These are phyloP conservation scores for Cystobasidium ongulense DNA, from an alignment of 768 basidiomycete species.

Conservation along the genomic window DNA sequence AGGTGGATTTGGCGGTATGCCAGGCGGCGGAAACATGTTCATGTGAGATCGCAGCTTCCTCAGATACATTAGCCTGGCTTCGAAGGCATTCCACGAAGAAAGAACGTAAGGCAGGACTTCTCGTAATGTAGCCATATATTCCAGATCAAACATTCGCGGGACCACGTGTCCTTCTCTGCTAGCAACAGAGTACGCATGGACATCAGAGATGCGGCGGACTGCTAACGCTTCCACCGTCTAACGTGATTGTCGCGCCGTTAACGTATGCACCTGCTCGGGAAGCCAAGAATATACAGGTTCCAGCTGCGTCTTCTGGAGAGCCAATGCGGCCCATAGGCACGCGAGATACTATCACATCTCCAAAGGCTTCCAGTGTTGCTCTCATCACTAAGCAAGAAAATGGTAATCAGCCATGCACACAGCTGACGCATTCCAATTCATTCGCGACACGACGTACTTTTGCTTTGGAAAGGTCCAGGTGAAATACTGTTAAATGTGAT, in stretches of 20 bases:
- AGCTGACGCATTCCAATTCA: neutral
- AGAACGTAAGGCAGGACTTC: too few species aligned
- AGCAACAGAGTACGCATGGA: neutral
- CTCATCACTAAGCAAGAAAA: constrained; percentile 51
- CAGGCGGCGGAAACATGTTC: neutral
- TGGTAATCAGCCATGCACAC: neutral
- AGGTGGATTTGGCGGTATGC: constrained; percentile 2
- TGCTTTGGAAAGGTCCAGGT: constrained; percentile 50
- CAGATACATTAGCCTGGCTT: too few species aligned
- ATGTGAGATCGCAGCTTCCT: too few species aligned
- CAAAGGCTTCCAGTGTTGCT: constrained; percentile 50
- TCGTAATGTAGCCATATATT: neutral
- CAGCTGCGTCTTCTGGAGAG: constrained; percentile 58
- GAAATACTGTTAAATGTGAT: constrained; percentile 60
- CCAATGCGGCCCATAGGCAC: constrained; percentile 57
- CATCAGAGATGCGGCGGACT: constrained; percentile 14
- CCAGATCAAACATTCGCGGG: too few species aligned
- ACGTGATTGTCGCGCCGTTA: constrained; percentile 47
- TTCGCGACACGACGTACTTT: constrained; percentile 37
- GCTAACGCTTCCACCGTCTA: constrained; percentile 29
- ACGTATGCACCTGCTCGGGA: constrained; percentile 58
- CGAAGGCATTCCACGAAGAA: too few species aligned
- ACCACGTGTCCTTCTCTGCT: neutral
- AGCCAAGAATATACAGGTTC: constrained; percentile 57
- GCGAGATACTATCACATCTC: constrained; percentile 49